Percentiles rank a stretch among this genome's conserved stretches.
Conservation (phyloP, 805 yeast genomes). For the Brettanomyces nanus region DNA sequence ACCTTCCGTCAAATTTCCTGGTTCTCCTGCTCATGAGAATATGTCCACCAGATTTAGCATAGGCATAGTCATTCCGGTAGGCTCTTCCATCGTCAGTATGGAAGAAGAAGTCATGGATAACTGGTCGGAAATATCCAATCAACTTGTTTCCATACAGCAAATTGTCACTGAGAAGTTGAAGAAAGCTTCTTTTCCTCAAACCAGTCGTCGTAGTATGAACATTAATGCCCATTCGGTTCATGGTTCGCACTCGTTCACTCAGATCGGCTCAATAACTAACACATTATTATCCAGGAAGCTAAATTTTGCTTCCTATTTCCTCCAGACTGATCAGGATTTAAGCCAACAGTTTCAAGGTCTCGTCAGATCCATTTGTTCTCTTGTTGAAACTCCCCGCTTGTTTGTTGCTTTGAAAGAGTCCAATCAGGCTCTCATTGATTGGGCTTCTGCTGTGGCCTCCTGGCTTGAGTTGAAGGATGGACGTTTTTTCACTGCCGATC, state of each 20-base stretch:
- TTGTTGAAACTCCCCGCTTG: slow-evolving; percentile 39
- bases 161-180: slow-evolving; percentile 31
- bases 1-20: slow-evolving; percentile 28
- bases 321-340: slow-evolving; percentile 40
- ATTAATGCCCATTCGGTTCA: not conserved
- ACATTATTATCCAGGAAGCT: slow-evolving; percentile 14
- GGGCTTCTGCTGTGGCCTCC: slow-evolving; percentile 44
- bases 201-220: not conserved
- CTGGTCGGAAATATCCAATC: slow-evolving; percentile 40
- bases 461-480: slow-evolving; percentile 53
- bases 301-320: slow-evolving; percentile 28
- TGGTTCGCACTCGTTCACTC: not conserved
- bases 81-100: slow-evolving; percentile 15
- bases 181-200: slow-evolving; percentile 5
- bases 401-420: slow-evolving; percentile 33
- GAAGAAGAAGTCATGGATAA: slow-evolving; percentile 38
- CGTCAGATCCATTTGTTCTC: slow-evolving; percentile 30
- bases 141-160: slow-evolving; percentile 31
- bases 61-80: slow-evolving; percentile 41
- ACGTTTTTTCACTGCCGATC: slow-evolving; percentile 4
- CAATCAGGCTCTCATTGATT: slow-evolving; percentile 34
- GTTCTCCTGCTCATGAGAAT: slow-evolving; percentile 16
- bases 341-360: slow-evolving; percentile 28
- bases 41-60: slow-evolving; percentile 33
- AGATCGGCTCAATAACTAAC: not conserved